Base-by-base conservation (phyloP, 148 eudicot species). In the Pharnaceum exiguum region DNA sequence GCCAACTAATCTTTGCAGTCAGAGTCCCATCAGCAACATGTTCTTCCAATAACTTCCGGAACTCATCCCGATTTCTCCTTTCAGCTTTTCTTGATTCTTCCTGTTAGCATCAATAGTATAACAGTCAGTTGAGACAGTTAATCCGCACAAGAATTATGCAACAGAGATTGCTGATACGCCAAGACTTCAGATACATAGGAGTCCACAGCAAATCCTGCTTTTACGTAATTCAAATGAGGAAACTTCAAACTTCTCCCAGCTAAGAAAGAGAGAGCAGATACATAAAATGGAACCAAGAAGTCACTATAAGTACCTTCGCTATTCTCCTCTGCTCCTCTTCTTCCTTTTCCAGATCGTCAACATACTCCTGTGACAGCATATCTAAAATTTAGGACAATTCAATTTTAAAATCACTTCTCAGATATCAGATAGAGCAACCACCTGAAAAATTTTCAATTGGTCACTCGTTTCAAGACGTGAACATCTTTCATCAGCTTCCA, bases 401-500 rank as follows among this genome's bases (percentile, higher is more conserved):
- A 31, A 9, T 57, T 25, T 51, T 25, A 47, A 56, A 56, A 39
- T 23, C 54, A 62, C 30, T n/a, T n/a, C n/a, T n/a, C 21, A 46
- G 28, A 24, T 7, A 25, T 51, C 36, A 43, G 9, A 42, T 11
- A 52, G 15, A 39, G 46, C 38, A 43, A 5, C 43, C 59, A 86
- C 99, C 84, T 94, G 96, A 51, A 94, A 94, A 46, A 86, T 80
- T 74, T 89, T 93, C 78, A 94, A 63, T 24, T 89, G 88, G 24
- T 83, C 96, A 71, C 89, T 78, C 60, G 86, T 89, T 55, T 94
- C 96, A 71, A 94, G 95, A 32, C 87, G 81, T 31, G 71, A 74
- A 72, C 96, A 94, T 68, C 96, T 83, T 67, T 86, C 89, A 84
- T 94, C 99, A 61, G 65, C 75, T 81, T 89, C 96, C 66, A 94